These are phyloP conservation scores for Candida takata DNA, from an alignment of 805 yeast genomes.

Conservation along the genomic window DNA sequence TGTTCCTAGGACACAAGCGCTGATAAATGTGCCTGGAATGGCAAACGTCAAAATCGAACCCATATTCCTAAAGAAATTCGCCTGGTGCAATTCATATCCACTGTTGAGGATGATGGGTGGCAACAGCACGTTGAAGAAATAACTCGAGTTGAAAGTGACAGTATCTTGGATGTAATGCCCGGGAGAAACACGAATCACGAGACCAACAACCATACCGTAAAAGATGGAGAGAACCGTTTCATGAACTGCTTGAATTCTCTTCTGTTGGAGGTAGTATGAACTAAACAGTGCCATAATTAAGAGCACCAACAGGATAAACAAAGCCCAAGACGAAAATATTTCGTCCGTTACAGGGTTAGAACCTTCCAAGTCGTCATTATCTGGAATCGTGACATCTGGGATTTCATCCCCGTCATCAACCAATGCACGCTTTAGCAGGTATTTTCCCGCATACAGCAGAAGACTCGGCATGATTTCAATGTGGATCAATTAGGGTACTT, in stretches of 20 bases:
- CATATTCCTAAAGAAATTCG: slow-evolving; percentile 86
- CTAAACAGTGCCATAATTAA: slow-evolving; percentile 92
- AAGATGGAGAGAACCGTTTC: slow-evolving; percentile 95
- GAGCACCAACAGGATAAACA: slow-evolving; percentile 75
- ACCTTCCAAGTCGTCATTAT: slow-evolving; percentile 47
- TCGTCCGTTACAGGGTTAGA: slow-evolving; percentile 89
- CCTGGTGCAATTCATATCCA: slow-evolving; percentile 95
- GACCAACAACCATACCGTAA: slow-evolving; percentile 94
- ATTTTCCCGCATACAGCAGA: slow-evolving; percentile 16
- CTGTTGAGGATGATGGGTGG: slow-evolving; percentile 96
- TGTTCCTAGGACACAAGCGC: slow-evolving; percentile 85
- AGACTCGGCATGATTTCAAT: slow-evolving; percentile 20
- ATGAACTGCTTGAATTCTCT: slow-evolving; percentile 90
- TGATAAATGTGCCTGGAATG: slow-evolving; percentile 92
- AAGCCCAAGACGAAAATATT: slow-evolving; percentile 95
- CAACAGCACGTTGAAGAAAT: slow-evolving; percentile 85
- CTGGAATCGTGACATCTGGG: slow-evolving; percentile 33
- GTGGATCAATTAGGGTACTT: no score
- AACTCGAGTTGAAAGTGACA: slow-evolving; percentile 88
- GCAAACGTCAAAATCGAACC: slow-evolving; percentile 91
- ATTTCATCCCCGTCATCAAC: slow-evolving; percentile 22
- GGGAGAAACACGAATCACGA: slow-evolving; percentile 83
- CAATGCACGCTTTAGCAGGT: slow-evolving; percentile 21
- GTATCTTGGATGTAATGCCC: slow-evolving; percentile 97
- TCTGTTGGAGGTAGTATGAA: slow-evolving; percentile 84